Base-by-base conservation (phyloP, 768 basidiomycete species). In the Mycena capillaripes region DNA sequence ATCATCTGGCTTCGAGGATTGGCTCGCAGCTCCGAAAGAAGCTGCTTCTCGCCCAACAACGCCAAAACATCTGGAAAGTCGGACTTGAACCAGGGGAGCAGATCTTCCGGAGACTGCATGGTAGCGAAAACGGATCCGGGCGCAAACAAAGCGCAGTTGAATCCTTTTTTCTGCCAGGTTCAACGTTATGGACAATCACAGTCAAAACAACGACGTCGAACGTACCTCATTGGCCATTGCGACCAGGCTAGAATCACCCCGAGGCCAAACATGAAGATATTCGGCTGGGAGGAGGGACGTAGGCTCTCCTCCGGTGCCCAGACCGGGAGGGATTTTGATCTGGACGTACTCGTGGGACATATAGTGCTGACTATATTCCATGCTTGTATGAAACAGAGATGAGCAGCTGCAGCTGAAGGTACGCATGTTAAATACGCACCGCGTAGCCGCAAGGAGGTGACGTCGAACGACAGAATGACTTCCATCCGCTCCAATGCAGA, bases 191-290 rank as follows among this genome's bases (percentile, higher is more conserved):
- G 16, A 34, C 9, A 21, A 7, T 21, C n/a, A n/a, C n/a, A n/a
- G 12, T 4, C 3, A n/a, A 57, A 5, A 10, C 12, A 16, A 23
- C 3, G 38, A 32, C 7, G 42, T 4, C 23, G 36, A 34, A 42
- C 11, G 23, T 77, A 93, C 93, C 86, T 90, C 89, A 84, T 95
- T 95, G 61, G 93, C 92, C 32, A 95, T 87, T 19, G 92, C 93
- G 76, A 95, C 94, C 71, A 95, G 86, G 93, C 94, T 95, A 85
- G 93, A 95, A 46, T 91, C 90, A 77, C 92, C 90, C 74, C 93
- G 88, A 67, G 93, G 94, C 93, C 93, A 95, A 75, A 95, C 94
- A 83, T 95, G 93, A 71, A 95, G 88, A 80, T 94, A 90, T 80
- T 92, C 89, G 71, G 91, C 89, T 81, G 92, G 91, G 78, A 95